Percentiles rank a stretch among this genome's conserved stretches.
phyloP scores from a whole-genome alignment of 768 basidiomycete genomes.

The Macrocybe gigantea region DNA sequence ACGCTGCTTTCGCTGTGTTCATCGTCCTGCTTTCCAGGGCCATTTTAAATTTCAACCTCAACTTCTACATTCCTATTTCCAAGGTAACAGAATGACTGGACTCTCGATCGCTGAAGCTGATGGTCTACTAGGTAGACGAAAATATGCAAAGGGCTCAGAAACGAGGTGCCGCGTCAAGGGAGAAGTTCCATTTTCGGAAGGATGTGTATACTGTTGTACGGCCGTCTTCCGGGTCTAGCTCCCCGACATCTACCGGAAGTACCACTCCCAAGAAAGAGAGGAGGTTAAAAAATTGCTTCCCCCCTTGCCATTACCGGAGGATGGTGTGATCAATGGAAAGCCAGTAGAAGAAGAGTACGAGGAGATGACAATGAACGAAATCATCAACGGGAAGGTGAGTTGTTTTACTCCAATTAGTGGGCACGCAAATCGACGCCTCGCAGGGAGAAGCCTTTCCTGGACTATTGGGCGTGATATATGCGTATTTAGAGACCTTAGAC shows the following conservation, averaged over 20 bases:
- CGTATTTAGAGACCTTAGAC: slow-evolving; percentile 85
- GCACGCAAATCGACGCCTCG: neutral
- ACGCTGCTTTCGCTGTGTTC: slow-evolving; percentile 94
- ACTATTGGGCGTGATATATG: slow-evolving; percentile 71
- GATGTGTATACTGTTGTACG: slow-evolving; percentile 61
- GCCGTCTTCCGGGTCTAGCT: slow-evolving; percentile 42
- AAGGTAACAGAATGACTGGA: slow-evolving; percentile 46
- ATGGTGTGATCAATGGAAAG: slow-evolving; percentile 29
- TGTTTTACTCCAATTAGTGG: neutral
- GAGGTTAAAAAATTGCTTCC: slow-evolving; percentile 69
- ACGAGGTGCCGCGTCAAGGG: slow-evolving; percentile 67
- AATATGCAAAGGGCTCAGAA: slow-evolving; percentile 92
- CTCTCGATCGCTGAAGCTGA: neutral
- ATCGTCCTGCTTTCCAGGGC: slow-evolving; percentile 91
- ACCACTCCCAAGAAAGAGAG: slow-evolving; percentile 47
- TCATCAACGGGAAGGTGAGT: slow-evolving; percentile 87
- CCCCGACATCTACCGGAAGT: slow-evolving; percentile 29
- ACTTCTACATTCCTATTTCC: slow-evolving; percentile 96
- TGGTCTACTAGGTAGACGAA: slow-evolving; percentile 73
- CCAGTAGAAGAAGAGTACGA: slow-evolving; percentile 80
- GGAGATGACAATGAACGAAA: slow-evolving; percentile 88
- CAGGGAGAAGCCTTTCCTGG: slow-evolving; percentile 72
- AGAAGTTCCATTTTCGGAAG: slow-evolving; percentile 88
- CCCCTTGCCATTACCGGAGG: slow-evolving; percentile 47
- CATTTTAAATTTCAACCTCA: slow-evolving; percentile 85